These are phyloP conservation scores for Naganishia onofrii DNA, from an alignment of 768 basidiomycete genomes.

Conservation along the genomic window DNA sequence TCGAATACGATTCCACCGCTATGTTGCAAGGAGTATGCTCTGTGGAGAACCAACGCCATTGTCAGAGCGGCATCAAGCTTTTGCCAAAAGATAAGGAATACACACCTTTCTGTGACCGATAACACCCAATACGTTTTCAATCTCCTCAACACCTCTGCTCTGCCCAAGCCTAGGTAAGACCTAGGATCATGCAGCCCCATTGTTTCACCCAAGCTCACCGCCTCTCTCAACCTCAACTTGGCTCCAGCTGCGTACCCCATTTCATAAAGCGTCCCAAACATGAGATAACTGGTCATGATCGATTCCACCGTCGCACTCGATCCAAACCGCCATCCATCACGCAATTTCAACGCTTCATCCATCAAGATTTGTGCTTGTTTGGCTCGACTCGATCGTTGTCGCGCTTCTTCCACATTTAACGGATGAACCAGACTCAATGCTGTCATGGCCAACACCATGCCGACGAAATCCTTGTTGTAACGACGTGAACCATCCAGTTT, in stretches of 20 bases:
- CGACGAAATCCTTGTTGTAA: constrained; percentile 33
- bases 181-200: constrained; percentile 33
- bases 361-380: constrained; percentile 37
- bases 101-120: constrained; percentile 41
- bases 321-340: constrained; percentile 35
- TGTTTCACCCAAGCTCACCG: constrained; percentile 36
- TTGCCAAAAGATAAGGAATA: not conserved
- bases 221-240: constrained; percentile 37
- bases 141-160: constrained; percentile 32
- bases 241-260: constrained; percentile 37
- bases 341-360: constrained; percentile 37
- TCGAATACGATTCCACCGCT: constrained; percentile 33
- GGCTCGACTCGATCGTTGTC: constrained; percentile 19
- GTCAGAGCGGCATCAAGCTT: not conserved
- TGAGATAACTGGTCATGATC: constrained; percentile 37
- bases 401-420: constrained; percentile 33
- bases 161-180: not conserved
- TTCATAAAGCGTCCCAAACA: constrained; percentile 43
- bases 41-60: constrained; percentile 10
- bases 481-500: constrained; percentile 27
- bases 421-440: constrained; percentile 39
- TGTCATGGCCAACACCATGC: constrained; percentile 36
- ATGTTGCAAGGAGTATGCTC: constrained; percentile 43
- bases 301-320: constrained; percentile 30
- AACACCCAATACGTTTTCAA: constrained; percentile 41